Base-by-base conservation (phyloP, 768 basidiomycete genomes). In the Serendipita indica region DNA sequence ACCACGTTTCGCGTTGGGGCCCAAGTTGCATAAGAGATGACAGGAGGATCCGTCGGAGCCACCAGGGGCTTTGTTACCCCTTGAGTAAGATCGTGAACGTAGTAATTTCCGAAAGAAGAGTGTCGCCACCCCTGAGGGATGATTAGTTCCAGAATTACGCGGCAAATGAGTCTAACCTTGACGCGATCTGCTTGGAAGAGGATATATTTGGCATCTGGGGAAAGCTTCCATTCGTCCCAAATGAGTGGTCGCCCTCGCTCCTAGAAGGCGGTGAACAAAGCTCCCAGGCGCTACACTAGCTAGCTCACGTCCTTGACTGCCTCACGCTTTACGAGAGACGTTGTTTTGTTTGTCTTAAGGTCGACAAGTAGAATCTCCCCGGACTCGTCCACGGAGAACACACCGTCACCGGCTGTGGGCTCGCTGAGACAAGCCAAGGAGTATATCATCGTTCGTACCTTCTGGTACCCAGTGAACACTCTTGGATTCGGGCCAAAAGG, bases 41-140 rank as follows among this genome's bases (percentile, higher is more conserved):
- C 75, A 0, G 92, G 82, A 16, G 89, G 89, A 62, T 77, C 59
- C 13, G 81, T 73, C 0, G 86, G 86, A 1, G 81, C 73, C 60
- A 80, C 74, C 41, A 98, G 74, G 1, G 90, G 83, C 60, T 77
- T 76, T 1, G 92, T 93, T 16, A 66, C 66, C 61, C 82, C 80
- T 5, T 81, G 76, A 25, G 74, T 77, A 39, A 97, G 73, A 64
- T 82, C 77, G 71, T 96, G 85, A n/a, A 99, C 76, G 69, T 89
- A 94, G 68, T 92, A 98, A 69, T 93, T 97, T 16, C 87, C 86
- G 66, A 84, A 84, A 59, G 81, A 82, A 3, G 92, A 96, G 69
- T 85, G 78, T 45, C 96, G 82, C 96, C 96, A 99, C 83, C 93
- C 89, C 84, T 92, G 60, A 49, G 18, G 60, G 16, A 20, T 32